Base-by-base conservation (phyloP, 495 filamentous ascomycete species). In the Cladorrhinum samala region DNA sequence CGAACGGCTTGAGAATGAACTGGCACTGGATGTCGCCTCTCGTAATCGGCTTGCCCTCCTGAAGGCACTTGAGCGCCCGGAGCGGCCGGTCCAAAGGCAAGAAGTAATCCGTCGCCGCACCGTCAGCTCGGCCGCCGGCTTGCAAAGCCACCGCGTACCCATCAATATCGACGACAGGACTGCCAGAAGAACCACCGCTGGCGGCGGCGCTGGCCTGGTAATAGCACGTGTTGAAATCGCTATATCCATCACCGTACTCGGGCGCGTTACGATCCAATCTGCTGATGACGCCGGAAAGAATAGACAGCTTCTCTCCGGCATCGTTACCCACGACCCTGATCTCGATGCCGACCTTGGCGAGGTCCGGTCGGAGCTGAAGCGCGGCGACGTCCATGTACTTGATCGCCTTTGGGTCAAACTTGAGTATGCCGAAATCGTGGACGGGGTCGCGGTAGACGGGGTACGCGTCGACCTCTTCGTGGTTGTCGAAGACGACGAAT, bases 221-320 rank as follows among this genome's bases (percentile, higher is more conserved):
- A 70, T 99, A 99, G 68, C 96, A 96, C 30, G 93, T 98, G 65
- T 98, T 99, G 77, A 99, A 99, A 64, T 99, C 93, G 68, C 91
- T 91, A 69, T 99, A 99, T 1, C 93, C 93, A 55, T 97, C 93
- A 33, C 93, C 92, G 59, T 99, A 99, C 60, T 99, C 93, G 6
- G 93, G 93, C 4, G 93, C 93, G 69, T 99, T 99, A 48, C 93
- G 80, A 61, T 99, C 93, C 53, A 97, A 73, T 53, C 93, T 81
- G 75, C 89, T 95, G 64, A 99, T 99, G 23, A 99, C 91, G 56
- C 93, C 93, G 11, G 94, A 97, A 33, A 97, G 76, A 62, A 99
- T 99, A 72, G 90, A 95, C 50, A 99, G 83, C 76, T 99, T 99
- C 66, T 99, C 93, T 45, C 93, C 93, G 38, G 93, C 93, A 74